phyloP scores from a whole-genome alignment of 2,329 filamentous ascomycete species.

The Exophiala dermatitidis region DNA sequence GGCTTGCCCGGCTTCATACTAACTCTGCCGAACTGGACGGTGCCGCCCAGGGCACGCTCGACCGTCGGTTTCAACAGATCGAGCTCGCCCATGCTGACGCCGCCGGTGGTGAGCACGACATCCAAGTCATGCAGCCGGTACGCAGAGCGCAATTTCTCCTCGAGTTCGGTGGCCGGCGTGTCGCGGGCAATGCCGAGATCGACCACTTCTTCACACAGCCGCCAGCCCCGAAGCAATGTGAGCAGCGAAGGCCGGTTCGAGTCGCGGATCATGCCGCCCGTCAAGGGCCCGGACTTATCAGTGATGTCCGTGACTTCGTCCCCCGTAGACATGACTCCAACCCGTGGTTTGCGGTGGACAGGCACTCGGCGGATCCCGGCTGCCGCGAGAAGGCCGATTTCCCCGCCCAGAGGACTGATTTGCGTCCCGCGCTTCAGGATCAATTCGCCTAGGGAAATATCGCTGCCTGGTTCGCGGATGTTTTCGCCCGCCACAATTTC shows the following conservation, averaged over 20 bases:
- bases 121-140: slow-evolving; percentile 58
- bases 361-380: slow-evolving; percentile 66
- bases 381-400: slow-evolving; percentile 81
- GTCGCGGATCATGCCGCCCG: slow-evolving; percentile 80
- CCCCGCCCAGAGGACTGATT: slow-evolving; percentile 81
- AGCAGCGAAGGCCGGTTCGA: slow-evolving; percentile 86
- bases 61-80: slow-evolving; percentile 95
- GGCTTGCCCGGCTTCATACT: slow-evolving; percentile 98
- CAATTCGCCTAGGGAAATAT: slow-evolving; percentile 61
- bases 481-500: slow-evolving; percentile 74
- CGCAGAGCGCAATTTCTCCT: slow-evolving; percentile 67
- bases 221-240: slow-evolving; percentile 64
- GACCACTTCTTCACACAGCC: slow-evolving; percentile 59
- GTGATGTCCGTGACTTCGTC: slow-evolving; percentile 83
- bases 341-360: slow-evolving; percentile 66
- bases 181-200: slow-evolving; percentile 72
- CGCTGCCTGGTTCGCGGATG: slow-evolving; percentile 82
- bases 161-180: slow-evolving; percentile 59
- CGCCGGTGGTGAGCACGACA: slow-evolving; percentile 82
- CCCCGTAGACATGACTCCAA: slow-evolving; percentile 87
- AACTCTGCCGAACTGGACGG: slow-evolving; percentile 92
- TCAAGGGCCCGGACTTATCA: slow-evolving; percentile 51
- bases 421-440: slow-evolving; percentile 72
- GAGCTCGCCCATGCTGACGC: slow-evolving; percentile 95
- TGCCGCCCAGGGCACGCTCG: slow-evolving; percentile 79